Evolutionary conservation across 805 yeast genomes (phyloP).

Genomic region (Henningerozyma blattae): DNA sequence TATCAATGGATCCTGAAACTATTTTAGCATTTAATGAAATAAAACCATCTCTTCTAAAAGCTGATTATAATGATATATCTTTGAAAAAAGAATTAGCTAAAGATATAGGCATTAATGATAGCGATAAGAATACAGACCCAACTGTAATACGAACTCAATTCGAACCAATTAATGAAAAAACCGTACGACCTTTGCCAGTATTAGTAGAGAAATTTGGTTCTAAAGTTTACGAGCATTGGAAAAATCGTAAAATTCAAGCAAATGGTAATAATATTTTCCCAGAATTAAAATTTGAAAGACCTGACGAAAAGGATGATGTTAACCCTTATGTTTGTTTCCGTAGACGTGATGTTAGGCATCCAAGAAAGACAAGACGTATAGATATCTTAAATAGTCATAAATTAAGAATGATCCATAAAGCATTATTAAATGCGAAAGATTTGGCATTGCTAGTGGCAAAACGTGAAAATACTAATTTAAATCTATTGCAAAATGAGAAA

Average conservation of each 20-base stretch:
- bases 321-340: constrained; percentile 96
- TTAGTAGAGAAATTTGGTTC: constrained; percentile 52
- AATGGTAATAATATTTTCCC: constrained; percentile 67
- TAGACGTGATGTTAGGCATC: constrained; percentile 88
- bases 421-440: constrained; percentile 63
- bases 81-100: constrained; percentile 46
- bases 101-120: constrained; percentile 35
- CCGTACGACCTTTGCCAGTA: constrained; percentile 33
- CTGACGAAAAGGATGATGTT: constrained; percentile 76
- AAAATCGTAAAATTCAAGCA: constrained; percentile 52
- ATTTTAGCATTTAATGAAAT: constrained; percentile 62
- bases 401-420: constrained; percentile 58
- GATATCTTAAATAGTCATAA: constrained; percentile 85
- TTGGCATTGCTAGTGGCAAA: constrained; percentile 58
- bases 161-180: constrained; percentile 25
- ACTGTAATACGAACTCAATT: constrained; percentile 38
- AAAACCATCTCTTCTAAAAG: constrained; percentile 34
- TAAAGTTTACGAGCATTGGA: constrained; percentile 73
- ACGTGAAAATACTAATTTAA: constrained; percentile 43
- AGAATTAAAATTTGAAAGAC: constrained; percentile 70
- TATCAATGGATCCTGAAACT: constrained; percentile 73
- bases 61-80: constrained; percentile 32
- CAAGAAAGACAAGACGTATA: constrained; percentile 90
- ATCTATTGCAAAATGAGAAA: constrained; percentile 48
- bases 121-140: constrained; percentile 33